phyloP scores from a whole-genome alignment of 805 yeast species.

The Vanderwaltozyma polyspora region DNA sequence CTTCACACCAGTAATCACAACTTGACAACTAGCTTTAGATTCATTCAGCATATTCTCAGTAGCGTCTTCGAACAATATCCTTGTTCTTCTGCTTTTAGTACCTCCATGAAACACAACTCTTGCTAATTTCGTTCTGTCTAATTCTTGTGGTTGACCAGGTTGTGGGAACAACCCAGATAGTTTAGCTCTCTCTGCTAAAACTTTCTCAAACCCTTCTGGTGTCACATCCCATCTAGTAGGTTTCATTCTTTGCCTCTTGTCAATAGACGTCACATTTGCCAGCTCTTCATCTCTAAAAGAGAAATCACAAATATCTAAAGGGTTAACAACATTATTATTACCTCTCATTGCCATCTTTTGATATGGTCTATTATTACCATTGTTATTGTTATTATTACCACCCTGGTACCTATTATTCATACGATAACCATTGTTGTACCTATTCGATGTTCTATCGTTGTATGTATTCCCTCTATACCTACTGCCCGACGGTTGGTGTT shows the following conservation, averaged over 20 bases:
- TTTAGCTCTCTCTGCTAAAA: slow-evolving; percentile 68
- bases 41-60: slow-evolving; percentile 16
- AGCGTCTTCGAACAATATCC: slow-evolving; percentile 27
- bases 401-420: no score
- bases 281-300: slow-evolving; percentile 21
- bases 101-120: slow-evolving; percentile 10
- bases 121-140: slow-evolving; percentile 24
- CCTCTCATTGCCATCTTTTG: not conserved
- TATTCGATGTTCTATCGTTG: no score
- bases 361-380: not conserved
- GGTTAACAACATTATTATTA: not conserved
- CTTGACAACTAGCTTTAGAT: slow-evolving; percentile 1
- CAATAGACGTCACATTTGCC: slow-evolving; percentile 35
- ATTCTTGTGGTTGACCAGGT: slow-evolving; percentile 44
- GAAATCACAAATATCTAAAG: no score
- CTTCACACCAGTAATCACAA: slow-evolving; percentile 1
- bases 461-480: no score
- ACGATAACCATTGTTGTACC: not conserved
- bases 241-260: slow-evolving; percentile 37
- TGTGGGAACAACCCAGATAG: slow-evolving; percentile 66
- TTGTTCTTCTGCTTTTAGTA: slow-evolving; percentile 16
- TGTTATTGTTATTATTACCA: not conserved
- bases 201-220: slow-evolving; percentile 63
- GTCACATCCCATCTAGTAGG: slow-evolving; percentile 57
- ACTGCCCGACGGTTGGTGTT: slow-evolving; percentile 9